These are phyloP conservation scores for Echium plantagineum DNA, from an alignment of 257 asterid species.

Conservation along the genomic window DNA sequence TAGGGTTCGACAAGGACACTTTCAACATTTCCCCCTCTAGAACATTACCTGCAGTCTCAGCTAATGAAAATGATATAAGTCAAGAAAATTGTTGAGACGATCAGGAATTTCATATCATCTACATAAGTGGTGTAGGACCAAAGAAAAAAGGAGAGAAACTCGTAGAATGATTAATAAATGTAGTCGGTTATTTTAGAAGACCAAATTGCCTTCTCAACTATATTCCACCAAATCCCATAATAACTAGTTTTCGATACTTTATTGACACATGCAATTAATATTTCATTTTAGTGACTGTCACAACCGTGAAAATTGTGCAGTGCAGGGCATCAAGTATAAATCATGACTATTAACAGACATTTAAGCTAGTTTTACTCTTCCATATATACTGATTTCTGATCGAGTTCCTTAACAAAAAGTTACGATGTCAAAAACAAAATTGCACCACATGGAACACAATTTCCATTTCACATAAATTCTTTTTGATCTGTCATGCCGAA, in stretches of 20 bases:
- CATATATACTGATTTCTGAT: background rate
- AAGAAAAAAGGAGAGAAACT: background rate
- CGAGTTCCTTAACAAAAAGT: no score
- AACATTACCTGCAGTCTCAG: constrained; percentile 35
- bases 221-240: background rate
- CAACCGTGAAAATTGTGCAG: background rate
- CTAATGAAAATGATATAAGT: constrained; percentile 23
- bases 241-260: background rate
- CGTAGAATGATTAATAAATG: background rate
- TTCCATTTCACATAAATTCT: background rate
- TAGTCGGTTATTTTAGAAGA: no score
- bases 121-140: background rate
- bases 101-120: background rate
- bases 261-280: no score
- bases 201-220: background rate
- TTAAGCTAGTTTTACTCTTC: background rate
- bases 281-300: background rate
- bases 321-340: background rate
- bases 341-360: background rate
- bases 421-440: no score
- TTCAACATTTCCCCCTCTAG: constrained; percentile 75
- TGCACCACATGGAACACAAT: background rate
- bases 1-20: constrained; percentile 66
- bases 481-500: background rate
- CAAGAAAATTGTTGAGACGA: background rate